Evolutionary conservation across 345 rosid genomes (phyloP), one percentile per base, ranked within the genome.

Genomic region (Mallotus nudiflorus): DNA sequence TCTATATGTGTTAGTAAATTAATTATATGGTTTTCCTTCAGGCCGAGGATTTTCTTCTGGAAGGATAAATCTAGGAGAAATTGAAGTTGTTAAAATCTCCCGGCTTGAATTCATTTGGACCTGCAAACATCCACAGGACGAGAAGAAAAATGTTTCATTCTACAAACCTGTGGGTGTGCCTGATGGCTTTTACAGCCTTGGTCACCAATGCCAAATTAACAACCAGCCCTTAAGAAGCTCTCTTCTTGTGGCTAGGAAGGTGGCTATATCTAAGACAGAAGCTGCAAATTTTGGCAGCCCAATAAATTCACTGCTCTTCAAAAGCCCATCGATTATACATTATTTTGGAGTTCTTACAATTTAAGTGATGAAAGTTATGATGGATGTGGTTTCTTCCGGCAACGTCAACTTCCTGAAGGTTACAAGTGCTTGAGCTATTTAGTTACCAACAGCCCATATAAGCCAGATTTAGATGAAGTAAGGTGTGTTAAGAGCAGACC

Each of bases 31-130:
- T 51, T 42, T 68, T 14, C 66, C 29, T 78, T 76, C 73, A 88
- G 95, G 93, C 73, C 78, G 61, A 65, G 95, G 86, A 62, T 94
- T 91, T 86, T 88, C 87, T 56, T 69, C 85, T 6, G 93, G 95
- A 76, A 85, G 77, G 75, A 85, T 91, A 81, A 82, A 70, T 73
- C 86, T 94, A 15, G 93, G 95, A 29, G 86, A 85, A 65, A 70
- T 91, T 64, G 82, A 86, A 83, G 92, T 88, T 49, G 45, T 62
- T 74, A 81, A 78, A 71, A 68, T 85, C 76, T 80, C 85, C 24
- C 75, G 72, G 48, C 87, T 94, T 65, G 82, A 87, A 67, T 75
- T 82, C 65, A 72, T 94, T 55, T 91, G 98, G 98, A 70, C 87
- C 71, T 77, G 77, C 70, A 79, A 24, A 65, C 63, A 75, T 28